phyloP scores from a whole-genome alignment of 2,329 filamentous ascomycete genomes.

The Grosmannia serpens region DNA sequence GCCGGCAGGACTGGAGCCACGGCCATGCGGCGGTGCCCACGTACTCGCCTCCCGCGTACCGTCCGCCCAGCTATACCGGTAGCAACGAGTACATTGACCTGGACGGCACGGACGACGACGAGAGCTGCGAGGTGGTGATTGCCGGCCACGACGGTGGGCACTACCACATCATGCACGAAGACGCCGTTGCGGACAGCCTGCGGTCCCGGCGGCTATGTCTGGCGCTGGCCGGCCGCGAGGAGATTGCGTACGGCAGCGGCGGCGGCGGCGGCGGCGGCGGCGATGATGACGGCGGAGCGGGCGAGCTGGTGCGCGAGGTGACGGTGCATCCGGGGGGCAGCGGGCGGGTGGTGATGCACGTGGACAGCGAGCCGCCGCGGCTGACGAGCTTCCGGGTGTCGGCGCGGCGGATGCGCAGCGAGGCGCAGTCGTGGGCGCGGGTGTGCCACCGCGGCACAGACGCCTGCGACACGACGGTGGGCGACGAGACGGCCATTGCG shows the following conservation, averaged over 20 bases:
- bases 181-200: too few species aligned
- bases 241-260: neutral
- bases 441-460: constrained; percentile 5
- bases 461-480: constrained; percentile 2
- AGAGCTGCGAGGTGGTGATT: neutral
- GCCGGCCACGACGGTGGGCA: too few species aligned
- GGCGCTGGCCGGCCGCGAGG: neutral
- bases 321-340: constrained; percentile 2
- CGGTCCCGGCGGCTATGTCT: neutral
- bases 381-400: constrained; percentile 26
- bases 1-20: neutral
- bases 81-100: neutral
- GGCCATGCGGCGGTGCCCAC: too few species aligned
- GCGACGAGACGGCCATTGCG: constrained; percentile 5
- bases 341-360: constrained; percentile 4
- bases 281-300: neutral
- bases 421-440: constrained; percentile 1
- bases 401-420: constrained; percentile 13
- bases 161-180: too few species aligned
- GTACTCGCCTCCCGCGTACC: neutral
- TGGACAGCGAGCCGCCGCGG: constrained; percentile 16
- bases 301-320: neutral
- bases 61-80: neutral
- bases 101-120: neutral
- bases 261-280: neutral